Evolutionary conservation across 331 rosid genomes (phyloP), one percentile per base, ranked within the genome.

Genomic region (Cydonia oblonga): DNA sequence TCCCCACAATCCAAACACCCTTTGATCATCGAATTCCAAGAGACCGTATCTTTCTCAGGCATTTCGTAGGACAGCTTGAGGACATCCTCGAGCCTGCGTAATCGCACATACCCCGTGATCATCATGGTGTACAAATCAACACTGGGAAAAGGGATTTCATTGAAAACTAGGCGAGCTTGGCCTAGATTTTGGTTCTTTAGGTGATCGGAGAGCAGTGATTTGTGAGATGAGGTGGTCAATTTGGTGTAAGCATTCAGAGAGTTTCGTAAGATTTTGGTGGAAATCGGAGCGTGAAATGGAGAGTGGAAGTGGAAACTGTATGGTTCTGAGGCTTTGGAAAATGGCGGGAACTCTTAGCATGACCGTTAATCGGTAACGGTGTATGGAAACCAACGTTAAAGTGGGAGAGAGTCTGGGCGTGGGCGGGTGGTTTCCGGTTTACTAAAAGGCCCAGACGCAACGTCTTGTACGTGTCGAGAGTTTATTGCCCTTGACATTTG

Each of bases 11-110:
- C 57, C 15, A 87, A 3, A 5, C 89, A 82, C 12, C 87, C 90
- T 46, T 86, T 84, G 2, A 90, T 76, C 32, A 87, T 79, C 35
- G 90, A 78, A 75, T 90, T 87, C 90, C 96, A 86, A 7, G 87
- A 82, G 76, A 90, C 73, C 0, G 60, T 30, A 6, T 90, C 96
- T 77, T 72, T 90, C 24, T 42, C 26, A 3, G 89, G 87, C 61
- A 87, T 86, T 62, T 74, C 66, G 29, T 73, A 44, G 74, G 87
- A 90, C 70, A 90, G 78, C 49, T 73, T 15, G 65, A 87, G 78
- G 1, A 92, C 96, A 32, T 85, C 78, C 3, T 64, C 60, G 20
- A 87, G 80, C 15, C 78, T 75, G 56, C 67, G 74, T 4, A 62
- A 62, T 49, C 44, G 60, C 0, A 87, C 79, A 63, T 84, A 87